Conservation (phyloP, 1,139 yeast species). For the Blastobotrys capitulatus region DNA sequence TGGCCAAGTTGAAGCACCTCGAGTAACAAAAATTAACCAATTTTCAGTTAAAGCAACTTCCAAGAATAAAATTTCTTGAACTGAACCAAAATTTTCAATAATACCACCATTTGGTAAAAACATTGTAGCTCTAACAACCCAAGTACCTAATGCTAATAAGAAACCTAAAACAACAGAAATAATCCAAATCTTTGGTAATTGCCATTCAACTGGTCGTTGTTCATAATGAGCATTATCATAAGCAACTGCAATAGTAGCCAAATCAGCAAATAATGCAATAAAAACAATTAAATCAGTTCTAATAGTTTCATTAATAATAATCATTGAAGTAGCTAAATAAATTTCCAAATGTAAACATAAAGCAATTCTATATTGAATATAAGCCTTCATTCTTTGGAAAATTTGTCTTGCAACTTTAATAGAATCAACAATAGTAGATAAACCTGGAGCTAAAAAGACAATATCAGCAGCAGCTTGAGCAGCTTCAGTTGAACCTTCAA, state of each 20-base stretch:
- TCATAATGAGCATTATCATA: slow-evolving; percentile 93
- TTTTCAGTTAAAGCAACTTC: slow-evolving; percentile 72
- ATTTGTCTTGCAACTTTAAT: slow-evolving; percentile 73
- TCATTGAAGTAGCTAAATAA: slow-evolving; percentile 70
- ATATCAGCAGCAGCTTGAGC: slow-evolving; percentile 78
- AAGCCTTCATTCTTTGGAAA: slow-evolving; percentile 79
- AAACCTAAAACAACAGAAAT: slow-evolving; percentile 65
- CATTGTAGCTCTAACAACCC: slow-evolving; percentile 71
- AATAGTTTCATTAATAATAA: slow-evolving; percentile 60
- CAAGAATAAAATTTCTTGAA: slow-evolving; percentile 65
- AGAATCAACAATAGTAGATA: slow-evolving; percentile 72
- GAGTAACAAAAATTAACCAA: slow-evolving; percentile 73
- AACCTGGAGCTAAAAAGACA: slow-evolving; percentile 76
- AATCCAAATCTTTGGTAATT: slow-evolving; percentile 81
- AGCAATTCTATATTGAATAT: slow-evolving; percentile 76
- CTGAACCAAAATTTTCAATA: slow-evolving; percentile 65
- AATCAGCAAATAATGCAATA: slow-evolving; percentile 73
- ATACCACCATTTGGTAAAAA: slow-evolving; percentile 57
- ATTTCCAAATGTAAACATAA: slow-evolving; percentile 67
- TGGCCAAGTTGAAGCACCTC: slow-evolving; percentile 98
- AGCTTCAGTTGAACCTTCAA: slow-evolving; percentile 78
- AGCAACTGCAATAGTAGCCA: slow-evolving; percentile 73
- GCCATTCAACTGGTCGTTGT: slow-evolving; percentile 97
- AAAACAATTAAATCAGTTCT: slow-evolving; percentile 66
- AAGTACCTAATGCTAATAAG: slow-evolving; percentile 62